Conservation (phyloP, 257 asterid species). For the Fraxinus excelsior region DNA sequence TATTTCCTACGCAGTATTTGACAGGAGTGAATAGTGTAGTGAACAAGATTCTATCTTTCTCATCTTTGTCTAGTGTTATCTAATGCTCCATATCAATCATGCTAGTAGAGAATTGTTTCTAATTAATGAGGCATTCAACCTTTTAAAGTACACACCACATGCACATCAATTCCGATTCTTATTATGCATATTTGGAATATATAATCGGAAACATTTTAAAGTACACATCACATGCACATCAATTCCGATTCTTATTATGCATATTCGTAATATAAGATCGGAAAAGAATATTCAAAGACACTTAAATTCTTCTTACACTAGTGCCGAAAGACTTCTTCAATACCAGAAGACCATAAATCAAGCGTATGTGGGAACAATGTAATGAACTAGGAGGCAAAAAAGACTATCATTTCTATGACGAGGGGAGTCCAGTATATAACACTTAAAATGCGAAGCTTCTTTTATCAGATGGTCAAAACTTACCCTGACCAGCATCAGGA, state of each 20-base stretch:
- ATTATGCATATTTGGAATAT: conserved; percentile 15
- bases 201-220: neutral
- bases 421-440: conserved; percentile 16
- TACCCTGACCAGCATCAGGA: conserved; percentile 14
- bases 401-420: neutral
- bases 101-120: too few species aligned
- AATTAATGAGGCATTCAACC: neutral
- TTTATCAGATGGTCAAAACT: neutral
- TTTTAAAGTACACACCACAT: neutral
- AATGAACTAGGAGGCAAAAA: neutral
- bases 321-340: neutral
- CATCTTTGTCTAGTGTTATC: too few species aligned
- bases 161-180: conserved; percentile 1
- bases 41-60: neutral
- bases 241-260: conserved; percentile 17
- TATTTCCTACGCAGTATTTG: too few species aligned
- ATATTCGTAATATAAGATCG: conserved; percentile 4
- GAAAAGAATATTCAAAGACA: neutral
- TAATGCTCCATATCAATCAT: too few species aligned
- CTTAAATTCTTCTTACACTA: neutral
- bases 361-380: neutral
- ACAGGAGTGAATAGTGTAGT: too few species aligned
- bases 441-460: conserved; percentile 5
- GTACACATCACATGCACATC: neutral
- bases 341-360: conserved; percentile 3